phyloP scores from a whole-genome alignment of 2,329 filamentous ascomycete genomes.

The Penicillium sp. region DNA sequence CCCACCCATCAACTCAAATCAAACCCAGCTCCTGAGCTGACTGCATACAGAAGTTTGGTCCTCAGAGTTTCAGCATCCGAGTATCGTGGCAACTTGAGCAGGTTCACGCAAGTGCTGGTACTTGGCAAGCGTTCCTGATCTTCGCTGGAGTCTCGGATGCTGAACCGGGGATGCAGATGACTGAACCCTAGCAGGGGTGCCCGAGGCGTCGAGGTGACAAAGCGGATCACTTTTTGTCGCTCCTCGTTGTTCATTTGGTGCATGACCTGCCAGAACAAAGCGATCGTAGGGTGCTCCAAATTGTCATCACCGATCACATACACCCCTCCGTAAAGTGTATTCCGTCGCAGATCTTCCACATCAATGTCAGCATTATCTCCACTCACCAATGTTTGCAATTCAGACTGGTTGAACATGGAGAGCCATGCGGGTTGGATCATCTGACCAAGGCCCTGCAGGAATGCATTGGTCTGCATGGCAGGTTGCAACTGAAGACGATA shows the following conservation, averaged over 20 bases:
- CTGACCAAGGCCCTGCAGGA: conserved; percentile 78
- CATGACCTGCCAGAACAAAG: conserved; percentile 92
- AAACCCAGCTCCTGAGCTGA: conserved; percentile 89
- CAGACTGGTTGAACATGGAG: conserved; percentile 96
- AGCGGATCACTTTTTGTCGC: conserved; percentile 84
- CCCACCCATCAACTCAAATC: conserved; percentile 58
- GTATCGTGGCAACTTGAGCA: conserved; percentile 90
- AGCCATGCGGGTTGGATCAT: conserved; percentile 94
- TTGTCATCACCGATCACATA: conserved; percentile 89
- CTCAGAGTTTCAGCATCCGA: conserved; percentile 64
- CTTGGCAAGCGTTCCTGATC: conserved; percentile 82
- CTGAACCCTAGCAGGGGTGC: conserved; percentile 88
- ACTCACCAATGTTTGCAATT: conserved; percentile 89
- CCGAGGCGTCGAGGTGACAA: conserved; percentile 89
- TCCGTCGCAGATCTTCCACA: conserved; percentile 76
- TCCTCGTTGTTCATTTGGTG: conserved; percentile 72
- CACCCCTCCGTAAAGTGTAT: conserved; percentile 84
- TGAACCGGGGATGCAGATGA: conserved; percentile 81
- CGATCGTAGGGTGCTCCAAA: conserved; percentile 79
- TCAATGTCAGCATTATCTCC: conserved; percentile 86
- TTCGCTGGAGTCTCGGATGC: conserved; percentile 78
- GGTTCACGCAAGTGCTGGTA: conserved; percentile 93
- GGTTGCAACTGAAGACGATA: conserved; percentile 84
- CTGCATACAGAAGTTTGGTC: conserved; percentile 84
- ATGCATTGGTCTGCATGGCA: conserved; percentile 78